A percentile compares a stretch with the other conserved stretches of the same genome.
Conservation (phyloP, 805 yeast genomes). For the Candida manassasensis region DNA sequence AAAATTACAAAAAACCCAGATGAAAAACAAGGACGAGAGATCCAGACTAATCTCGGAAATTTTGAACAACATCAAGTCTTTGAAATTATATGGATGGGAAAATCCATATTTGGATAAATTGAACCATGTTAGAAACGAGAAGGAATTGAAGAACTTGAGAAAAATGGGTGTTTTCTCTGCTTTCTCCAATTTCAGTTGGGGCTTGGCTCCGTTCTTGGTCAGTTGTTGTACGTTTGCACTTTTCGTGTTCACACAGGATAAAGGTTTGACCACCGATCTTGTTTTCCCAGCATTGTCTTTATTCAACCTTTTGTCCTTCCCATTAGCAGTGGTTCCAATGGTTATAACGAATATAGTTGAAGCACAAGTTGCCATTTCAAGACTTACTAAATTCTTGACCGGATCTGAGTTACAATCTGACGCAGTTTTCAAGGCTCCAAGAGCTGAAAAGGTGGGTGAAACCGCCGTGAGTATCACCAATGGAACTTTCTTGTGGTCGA, state of each 20-base stretch:
- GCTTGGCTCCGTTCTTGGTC: constrained; percentile 83
- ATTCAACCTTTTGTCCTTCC: constrained; percentile 86
- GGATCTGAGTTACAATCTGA: constrained; percentile 80
- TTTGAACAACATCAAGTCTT: constrained; percentile 83
- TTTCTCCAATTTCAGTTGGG: constrained; percentile 70
- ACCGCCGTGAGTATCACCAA: constrained; percentile 55
- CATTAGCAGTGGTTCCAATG: constrained; percentile 88
- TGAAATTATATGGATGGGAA: constrained; percentile 97
- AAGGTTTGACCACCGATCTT: constrained; percentile 79
- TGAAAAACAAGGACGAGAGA: constrained; percentile 89
- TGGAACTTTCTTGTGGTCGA: constrained; percentile 77
- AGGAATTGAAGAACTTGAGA: constrained; percentile 72
- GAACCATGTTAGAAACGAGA: constrained; percentile 78
- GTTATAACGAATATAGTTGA: constrained; percentile 83
- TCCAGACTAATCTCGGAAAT: constrained; percentile 86
- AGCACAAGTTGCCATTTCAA: constrained; percentile 74
- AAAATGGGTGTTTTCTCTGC: constrained; percentile 72
- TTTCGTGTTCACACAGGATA: constrained; percentile 53
- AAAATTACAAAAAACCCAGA: constrained; percentile 73
- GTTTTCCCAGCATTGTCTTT: constrained; percentile 88
- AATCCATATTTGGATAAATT: constrained; percentile 71
- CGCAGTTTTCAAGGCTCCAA: constrained; percentile 54
- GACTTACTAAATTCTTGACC: constrained; percentile 70
- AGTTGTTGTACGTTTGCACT: constrained; percentile 85
- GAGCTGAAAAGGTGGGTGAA: constrained; percentile 57